Evolutionary conservation across 1,284 basidiomycete genomes (phyloP).

Genomic region (Apiotrichum brassicae): DNA sequence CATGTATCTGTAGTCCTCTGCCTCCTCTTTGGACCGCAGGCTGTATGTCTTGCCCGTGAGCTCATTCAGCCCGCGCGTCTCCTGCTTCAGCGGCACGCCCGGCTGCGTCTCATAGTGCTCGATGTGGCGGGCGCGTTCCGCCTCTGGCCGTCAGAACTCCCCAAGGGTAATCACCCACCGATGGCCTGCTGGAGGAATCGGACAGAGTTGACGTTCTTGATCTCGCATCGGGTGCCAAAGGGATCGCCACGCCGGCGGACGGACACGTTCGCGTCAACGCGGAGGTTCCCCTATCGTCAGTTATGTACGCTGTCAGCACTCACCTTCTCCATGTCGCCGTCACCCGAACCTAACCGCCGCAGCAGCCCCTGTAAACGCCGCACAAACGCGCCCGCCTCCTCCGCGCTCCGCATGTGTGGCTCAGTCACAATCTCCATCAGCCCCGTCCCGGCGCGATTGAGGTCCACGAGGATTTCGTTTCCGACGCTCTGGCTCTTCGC

Average conservation of each 20-base stretch:
- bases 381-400: slow-evolving; percentile 87
- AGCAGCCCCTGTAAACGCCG: slow-evolving; percentile 74
- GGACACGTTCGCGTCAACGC: slow-evolving; percentile 95
- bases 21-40: slow-evolving; percentile 84
- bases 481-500: slow-evolving; percentile 76
- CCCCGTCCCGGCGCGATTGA: slow-evolving; percentile 83
- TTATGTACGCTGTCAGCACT: neutral
- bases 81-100: slow-evolving; percentile 53
- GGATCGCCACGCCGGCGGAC: slow-evolving; percentile 61
- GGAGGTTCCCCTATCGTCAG: slow-evolving; percentile 67
- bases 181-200: slow-evolving; percentile 81
- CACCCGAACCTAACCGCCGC: slow-evolving; percentile 76
- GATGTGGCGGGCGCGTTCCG: slow-evolving; percentile 40
- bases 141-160: slow-evolving; percentile 53
- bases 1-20: slow-evolving; percentile 96
- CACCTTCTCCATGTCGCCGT: slow-evolving; percentile 97
- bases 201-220: slow-evolving; percentile 95
- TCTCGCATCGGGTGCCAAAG: slow-evolving; percentile 83
- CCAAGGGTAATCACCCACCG: slow-evolving; percentile 53
- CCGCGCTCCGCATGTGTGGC: slow-evolving; percentile 86
- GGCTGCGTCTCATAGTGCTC: slow-evolving; percentile 29
- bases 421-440: slow-evolving; percentile 95
- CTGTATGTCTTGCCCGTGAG: slow-evolving; percentile 70
- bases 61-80: slow-evolving; percentile 89
- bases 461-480: slow-evolving; percentile 64